A percentile compares a stretch with the other conserved stretches of the same genome.
Conservation (phyloP, 208 protist species). For the Strigomonas galati region DNA sequence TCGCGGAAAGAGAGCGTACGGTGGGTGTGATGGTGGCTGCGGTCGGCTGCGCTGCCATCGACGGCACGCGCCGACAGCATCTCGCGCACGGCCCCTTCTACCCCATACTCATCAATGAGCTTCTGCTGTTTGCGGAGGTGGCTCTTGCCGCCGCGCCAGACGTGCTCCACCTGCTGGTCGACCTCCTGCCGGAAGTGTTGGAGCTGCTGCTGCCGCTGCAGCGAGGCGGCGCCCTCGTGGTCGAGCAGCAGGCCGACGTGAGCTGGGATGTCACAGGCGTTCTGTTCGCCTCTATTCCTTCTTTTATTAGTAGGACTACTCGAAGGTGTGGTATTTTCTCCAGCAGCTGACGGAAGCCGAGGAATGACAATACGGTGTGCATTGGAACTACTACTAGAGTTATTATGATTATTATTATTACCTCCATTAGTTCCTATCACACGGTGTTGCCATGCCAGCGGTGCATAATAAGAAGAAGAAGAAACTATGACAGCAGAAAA, state of each 20-base stretch:
- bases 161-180: constrained; percentile 25
- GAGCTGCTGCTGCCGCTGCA: constrained; percentile 61
- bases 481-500: too few species aligned
- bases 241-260: constrained; percentile 35
- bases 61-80: constrained; percentile 37
- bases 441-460: constrained; percentile 13
- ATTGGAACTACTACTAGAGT: constrained; percentile 1
- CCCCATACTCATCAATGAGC: constrained; percentile 61
- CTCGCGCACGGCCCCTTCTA: constrained; percentile 80
- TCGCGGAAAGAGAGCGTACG: constrained; percentile 51
- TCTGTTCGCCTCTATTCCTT: background rate
- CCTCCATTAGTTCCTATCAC: too few species aligned
- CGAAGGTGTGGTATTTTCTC: background rate
- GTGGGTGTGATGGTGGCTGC: background rate
- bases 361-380: constrained; percentile 52
- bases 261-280: constrained; percentile 27
- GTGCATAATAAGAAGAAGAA: too few species aligned
- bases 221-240: constrained; percentile 31
- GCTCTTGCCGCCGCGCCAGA: constrained; percentile 70
- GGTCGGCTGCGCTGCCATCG: constrained; percentile 14
- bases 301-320: too few species aligned
- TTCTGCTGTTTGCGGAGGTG: constrained; percentile 75
- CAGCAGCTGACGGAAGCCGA: constrained; percentile 14
- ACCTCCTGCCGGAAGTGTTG: constrained; percentile 33
- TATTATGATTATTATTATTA: constrained; percentile 11